phyloP scores from a whole-genome alignment of 768 basidiomycete genomes.

The Termitomyces sp. region DNA sequence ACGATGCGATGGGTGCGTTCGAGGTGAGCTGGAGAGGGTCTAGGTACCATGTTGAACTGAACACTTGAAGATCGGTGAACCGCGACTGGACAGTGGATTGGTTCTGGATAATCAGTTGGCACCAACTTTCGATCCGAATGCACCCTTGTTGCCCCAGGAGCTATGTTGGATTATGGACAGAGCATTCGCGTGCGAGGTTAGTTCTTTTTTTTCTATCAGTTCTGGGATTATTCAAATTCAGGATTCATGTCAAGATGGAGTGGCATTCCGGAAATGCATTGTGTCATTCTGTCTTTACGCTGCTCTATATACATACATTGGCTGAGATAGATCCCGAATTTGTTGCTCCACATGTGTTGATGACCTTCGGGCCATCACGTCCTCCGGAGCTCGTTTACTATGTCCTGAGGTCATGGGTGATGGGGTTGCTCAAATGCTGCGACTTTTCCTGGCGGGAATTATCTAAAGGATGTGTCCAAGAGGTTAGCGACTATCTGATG shows the following conservation, averaged over 20 bases:
- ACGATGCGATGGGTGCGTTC: slow-evolving; percentile 93
- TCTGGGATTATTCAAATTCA: neutral
- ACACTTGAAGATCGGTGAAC: slow-evolving; percentile 74
- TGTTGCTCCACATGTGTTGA: slow-evolving; percentile 23
- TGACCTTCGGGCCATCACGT: slow-evolving; percentile 37
- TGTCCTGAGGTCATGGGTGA: slow-evolving; percentile 63
- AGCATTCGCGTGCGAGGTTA: slow-evolving; percentile 75
- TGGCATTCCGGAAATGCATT: slow-evolving; percentile 86
- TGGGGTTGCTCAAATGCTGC: slow-evolving; percentile 75
- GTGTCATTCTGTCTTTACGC: slow-evolving; percentile 82
- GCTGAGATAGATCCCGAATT: slow-evolving; percentile 57
- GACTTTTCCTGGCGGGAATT: slow-evolving; percentile 83
- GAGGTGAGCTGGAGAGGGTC: slow-evolving; percentile 48
- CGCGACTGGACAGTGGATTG: slow-evolving; percentile 84
- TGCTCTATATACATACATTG: slow-evolving; percentile 68
- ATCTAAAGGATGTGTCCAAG: slow-evolving; percentile 67
- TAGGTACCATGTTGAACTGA: slow-evolving; percentile 2
- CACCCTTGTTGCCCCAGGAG: slow-evolving; percentile 69
- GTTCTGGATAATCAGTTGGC: slow-evolving; percentile 36
- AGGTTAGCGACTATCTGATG: slow-evolving; percentile 51
- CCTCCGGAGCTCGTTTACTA: slow-evolving; percentile 63
- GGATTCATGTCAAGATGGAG: slow-evolving; percentile 55
- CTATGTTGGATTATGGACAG: slow-evolving; percentile 87
- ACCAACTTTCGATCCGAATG: slow-evolving; percentile 59
- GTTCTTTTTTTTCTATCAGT: slow-evolving; percentile 13